Evolutionary conservation across 129 eudicot species (phyloP), one percentile per base, ranked within the genome.

Genomic region (Saposhnikovia divaricata): DNA sequence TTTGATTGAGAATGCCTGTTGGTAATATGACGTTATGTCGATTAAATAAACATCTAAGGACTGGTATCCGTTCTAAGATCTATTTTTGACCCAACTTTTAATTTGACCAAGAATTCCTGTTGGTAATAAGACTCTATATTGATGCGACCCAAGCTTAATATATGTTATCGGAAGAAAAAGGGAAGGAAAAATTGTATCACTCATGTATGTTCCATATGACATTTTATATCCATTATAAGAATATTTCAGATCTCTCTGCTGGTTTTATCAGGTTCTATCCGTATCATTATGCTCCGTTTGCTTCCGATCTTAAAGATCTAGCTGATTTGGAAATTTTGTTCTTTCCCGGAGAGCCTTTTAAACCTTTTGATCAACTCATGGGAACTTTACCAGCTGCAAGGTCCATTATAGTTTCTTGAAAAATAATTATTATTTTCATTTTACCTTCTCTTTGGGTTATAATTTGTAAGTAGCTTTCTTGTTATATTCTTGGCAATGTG

Each of bases 351-450:
- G 89, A 89, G 89, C 98, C 99, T 40, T 96, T 96, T 84, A 96
- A 96, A 83, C 99, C 99, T 78, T 90, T 96, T 83, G 99, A 96
- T 85, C 99, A 96, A 85, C 98, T 96, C 74, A 87, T 96, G 91
- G 99, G 99, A 86, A 89, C 94, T 63, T 89, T 96, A 71, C 99
- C 99, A 77, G 98, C 99, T 85, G 96, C 99, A 81, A 96, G 99
- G 99, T 96, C 25, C 28, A 45, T 19, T 19, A 9, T 50, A 21
- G 16, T 63, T 39, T 44, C 68, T 75, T 23, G 16, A 31, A 45
- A 9, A 10, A 61, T 3, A 61, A 61, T n/a, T 61, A n/a, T 25
- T 9, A 9, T n/a, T n/a, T 8, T n/a, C 34, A 59, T 59, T 9
- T 0, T 61, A 25, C 37, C 34, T 2, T 61, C 7, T 25, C 13